Percentiles rank a stretch among this genome's conserved stretches.
These are phyloP conservation scores for Rhizopus delemar DNA, from an alignment of 371 early-diverging fungal species.

Conservation along the genomic window DNA sequence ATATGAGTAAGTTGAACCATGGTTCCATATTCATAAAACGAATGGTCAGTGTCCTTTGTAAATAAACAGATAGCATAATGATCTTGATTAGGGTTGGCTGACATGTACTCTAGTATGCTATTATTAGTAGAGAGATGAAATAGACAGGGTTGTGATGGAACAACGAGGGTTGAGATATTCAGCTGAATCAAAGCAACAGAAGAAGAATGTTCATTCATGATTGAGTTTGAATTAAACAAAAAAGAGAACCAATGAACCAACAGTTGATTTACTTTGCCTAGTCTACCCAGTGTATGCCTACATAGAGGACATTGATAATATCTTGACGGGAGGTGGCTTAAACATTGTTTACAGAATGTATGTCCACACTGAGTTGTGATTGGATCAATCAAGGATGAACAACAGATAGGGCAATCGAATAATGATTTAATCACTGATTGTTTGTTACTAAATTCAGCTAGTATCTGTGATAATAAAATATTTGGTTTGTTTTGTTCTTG, in stretches of 20 bases:
- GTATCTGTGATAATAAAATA: slow-evolving; percentile 15
- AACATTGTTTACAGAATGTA: slow-evolving; percentile 62
- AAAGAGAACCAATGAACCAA: neutral
- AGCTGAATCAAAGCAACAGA: neutral
- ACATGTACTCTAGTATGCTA: slow-evolving; percentile 45
- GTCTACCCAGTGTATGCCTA: slow-evolving; percentile 4
- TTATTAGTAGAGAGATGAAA: slow-evolving; percentile 53
- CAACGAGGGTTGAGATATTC: neutral
- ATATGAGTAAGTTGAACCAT: slow-evolving; percentile 37
- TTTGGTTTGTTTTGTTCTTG: slow-evolving; percentile 10
- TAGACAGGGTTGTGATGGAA: slow-evolving; percentile 14
- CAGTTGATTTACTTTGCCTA: slow-evolving; percentile 16
- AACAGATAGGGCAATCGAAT: slow-evolving; percentile 28
- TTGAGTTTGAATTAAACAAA: neutral
- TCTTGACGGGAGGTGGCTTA: slow-evolving; percentile 20
- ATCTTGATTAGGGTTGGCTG: slow-evolving; percentile 32
- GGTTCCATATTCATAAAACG: slow-evolving; percentile 31
- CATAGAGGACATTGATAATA: slow-evolving; percentile 21
- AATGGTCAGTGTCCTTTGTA: slow-evolving; percentile 4
- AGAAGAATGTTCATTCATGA: neutral
- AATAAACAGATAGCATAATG: slow-evolving; percentile 58
- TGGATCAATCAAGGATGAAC: slow-evolving; percentile 33
- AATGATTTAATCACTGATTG: neutral
- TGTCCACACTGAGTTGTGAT: slow-evolving; percentile 70
- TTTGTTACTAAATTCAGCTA: slow-evolving; percentile 2